These are phyloP conservation scores for Turritis glabra DNA, from an alignment of 345 rosid species.

Conservation along the genomic window DNA sequence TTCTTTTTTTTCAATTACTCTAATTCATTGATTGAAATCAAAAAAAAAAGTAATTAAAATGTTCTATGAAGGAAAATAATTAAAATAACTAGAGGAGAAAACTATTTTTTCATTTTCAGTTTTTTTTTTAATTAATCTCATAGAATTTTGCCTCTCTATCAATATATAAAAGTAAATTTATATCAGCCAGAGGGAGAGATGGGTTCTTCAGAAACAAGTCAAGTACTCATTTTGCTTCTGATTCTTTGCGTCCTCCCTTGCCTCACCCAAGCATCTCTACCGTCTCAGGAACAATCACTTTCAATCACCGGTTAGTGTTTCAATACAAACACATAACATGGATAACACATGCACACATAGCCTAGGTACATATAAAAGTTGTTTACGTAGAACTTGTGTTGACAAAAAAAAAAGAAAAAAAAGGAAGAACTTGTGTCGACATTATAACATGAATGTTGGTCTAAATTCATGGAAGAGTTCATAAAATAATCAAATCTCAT, in stretches of 20 bases:
- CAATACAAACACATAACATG: background rate
- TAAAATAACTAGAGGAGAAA: background rate
- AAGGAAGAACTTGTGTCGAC: too few species aligned
- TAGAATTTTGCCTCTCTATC: background rate
- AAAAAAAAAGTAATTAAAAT: too few species aligned
- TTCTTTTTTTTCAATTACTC: too few species aligned
- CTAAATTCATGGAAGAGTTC: too few species aligned
- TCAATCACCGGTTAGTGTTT: conserved; percentile 1
- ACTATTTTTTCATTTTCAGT: background rate
- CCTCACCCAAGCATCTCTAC: background rate
- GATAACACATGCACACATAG: background rate
- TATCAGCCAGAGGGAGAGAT: background rate
- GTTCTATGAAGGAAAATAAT: background rate
- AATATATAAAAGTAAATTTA: background rate
- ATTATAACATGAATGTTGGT: too few species aligned
- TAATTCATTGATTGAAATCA: background rate
- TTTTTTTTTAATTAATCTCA: background rate
- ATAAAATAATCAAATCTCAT: too few species aligned
- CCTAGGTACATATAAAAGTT: background rate
- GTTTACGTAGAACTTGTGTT: background rate
- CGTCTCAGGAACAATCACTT: background rate
- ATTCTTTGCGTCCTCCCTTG: background rate
- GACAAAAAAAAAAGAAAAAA: too few species aligned
- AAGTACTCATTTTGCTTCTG: background rate
- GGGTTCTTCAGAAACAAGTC: background rate